Base-by-base conservation (phyloP, 2,329 filamentous ascomycete genomes). In the Aspergillus flavus region DNA sequence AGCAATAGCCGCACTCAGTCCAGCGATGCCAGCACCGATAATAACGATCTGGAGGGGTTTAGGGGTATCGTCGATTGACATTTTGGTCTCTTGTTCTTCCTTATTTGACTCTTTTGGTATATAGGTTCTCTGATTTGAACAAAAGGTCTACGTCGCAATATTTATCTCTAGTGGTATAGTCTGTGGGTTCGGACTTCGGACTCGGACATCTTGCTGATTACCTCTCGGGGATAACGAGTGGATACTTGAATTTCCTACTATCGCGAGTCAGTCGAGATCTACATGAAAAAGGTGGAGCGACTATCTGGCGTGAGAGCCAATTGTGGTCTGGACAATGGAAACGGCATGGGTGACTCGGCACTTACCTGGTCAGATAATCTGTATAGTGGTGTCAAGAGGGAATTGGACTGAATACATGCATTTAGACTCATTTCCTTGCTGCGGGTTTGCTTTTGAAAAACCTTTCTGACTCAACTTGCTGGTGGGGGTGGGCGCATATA, bases 11-110 rank as follows among this genome's bases (percentile, higher is more conserved):
- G 75, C 71, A 10, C 68, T 68, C 7, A 78, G 66, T 7, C 75
- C 75, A 36, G 75, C 73, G 58, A 78, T 74, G 3, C 75, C 75
- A 10, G 75, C 76, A 1, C 75, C 76, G 34, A 77, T 66, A 6
- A 78, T 66, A 3, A 74, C 56, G 9, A 73, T 58, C 21, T 68
- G 57, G 5, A 72, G 57, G n/a, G 59, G 41, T 56, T 52, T 36
- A n/a, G 52, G 36, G 26, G 21, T 52, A n/a, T 36, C 52, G 10
- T 54, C 36, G 10, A 56, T 48, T 2, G 39, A 21, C 59, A 61
- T 61, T 23, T n/a, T 41, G 45, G 26, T n/a, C 14, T 50, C 16
- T 48, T 28, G 6, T 7, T 30, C 23, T 14, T 50, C 23, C 3
- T 10, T 50, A 11, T 50, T 50, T 19, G 6, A 3, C 4, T 14